Percentiles rank a stretch among this genome's conserved stretches.
phyloP scores from a whole-genome alignment of 495 filamentous ascomycete genomes.

The Paragyromitra xinjiangensis region DNA sequence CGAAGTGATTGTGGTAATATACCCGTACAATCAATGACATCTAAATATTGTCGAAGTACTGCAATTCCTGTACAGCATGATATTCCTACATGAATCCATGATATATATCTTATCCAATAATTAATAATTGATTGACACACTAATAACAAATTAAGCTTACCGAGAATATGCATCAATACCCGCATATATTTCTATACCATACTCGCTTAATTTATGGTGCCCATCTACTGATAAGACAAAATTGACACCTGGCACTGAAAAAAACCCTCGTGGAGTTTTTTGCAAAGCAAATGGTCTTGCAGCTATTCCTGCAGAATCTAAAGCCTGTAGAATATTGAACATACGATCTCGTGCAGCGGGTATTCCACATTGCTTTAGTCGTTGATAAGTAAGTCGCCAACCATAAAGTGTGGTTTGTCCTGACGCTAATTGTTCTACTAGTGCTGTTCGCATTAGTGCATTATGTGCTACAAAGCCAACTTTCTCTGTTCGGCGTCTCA shows the following conservation, averaged over 20 bases:
- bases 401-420: slow-evolving; percentile 17
- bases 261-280: neutral
- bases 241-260: slow-evolving; percentile 1
- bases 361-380: slow-evolving; percentile 4
- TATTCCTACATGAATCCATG: slow-evolving; percentile 23
- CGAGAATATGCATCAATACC: slow-evolving; percentile 27
- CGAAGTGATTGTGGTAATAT: slow-evolving; percentile 10
- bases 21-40: neutral
- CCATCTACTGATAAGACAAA: slow-evolving; percentile 22
- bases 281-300: slow-evolving; percentile 4
- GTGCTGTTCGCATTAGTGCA: neutral
- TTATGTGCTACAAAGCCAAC: neutral
- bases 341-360: slow-evolving; percentile 3
- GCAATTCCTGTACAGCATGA: neutral
- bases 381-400: neutral
- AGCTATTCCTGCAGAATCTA: slow-evolving; percentile 3
- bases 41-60: neutral
- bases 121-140: neutral
- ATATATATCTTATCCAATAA: neutral
- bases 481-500: neutral
- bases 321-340: neutral
- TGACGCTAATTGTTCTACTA: neutral
- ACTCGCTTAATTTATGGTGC: slow-evolving; percentile 21
- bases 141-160: neutral
- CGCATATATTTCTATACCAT: slow-evolving; percentile 33